phyloP scores from a whole-genome alignment of 768 basidiomycete species.

The Tricholoma bakamatsutake region DNA sequence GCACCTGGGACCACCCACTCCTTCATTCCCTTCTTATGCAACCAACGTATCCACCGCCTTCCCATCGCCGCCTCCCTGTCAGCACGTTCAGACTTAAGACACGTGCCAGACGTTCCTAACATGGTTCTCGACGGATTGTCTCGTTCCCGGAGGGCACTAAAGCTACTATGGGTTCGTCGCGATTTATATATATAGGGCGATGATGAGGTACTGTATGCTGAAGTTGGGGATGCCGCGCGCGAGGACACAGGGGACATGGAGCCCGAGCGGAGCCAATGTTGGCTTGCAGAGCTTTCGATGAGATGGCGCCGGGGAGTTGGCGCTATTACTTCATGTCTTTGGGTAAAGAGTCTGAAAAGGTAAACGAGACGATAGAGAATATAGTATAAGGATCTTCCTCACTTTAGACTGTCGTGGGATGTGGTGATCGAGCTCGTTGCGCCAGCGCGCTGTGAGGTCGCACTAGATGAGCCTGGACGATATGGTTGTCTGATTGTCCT shows the following conservation, averaged over 20 bases:
- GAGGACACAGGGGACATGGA: constrained; percentile 43
- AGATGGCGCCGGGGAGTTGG: constrained; percentile 65
- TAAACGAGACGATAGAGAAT: background rate
- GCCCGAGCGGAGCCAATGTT: constrained; percentile 52
- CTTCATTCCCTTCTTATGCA: constrained; percentile 63
- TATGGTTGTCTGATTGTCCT: constrained; percentile 23
- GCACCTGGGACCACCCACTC: constrained; percentile 52
- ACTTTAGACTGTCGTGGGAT: background rate
- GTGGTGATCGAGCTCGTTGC: background rate
- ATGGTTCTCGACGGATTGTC: constrained; percentile 9
- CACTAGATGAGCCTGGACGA: constrained; percentile 21
- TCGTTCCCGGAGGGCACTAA: constrained; percentile 38
- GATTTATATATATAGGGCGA: constrained; percentile 13
- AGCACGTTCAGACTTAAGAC: background rate
- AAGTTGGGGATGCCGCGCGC: constrained; percentile 40
- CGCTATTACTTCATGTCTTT: constrained; percentile 42
- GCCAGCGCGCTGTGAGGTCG: constrained; percentile 20
- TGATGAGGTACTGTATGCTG: constrained; percentile 12
- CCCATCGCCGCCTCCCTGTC: constrained; percentile 37
- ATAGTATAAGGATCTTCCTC: background rate
- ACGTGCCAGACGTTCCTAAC: constrained; percentile 1
- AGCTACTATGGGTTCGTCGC: constrained; percentile 25
- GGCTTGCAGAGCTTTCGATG: constrained; percentile 52
- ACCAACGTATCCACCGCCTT: constrained; percentile 69
- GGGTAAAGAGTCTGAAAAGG: background rate